These are phyloP conservation scores for Colletotrichum cordylinicola DNA, from an alignment of 2,329 filamentous ascomycete species.

Conservation along the genomic window DNA sequence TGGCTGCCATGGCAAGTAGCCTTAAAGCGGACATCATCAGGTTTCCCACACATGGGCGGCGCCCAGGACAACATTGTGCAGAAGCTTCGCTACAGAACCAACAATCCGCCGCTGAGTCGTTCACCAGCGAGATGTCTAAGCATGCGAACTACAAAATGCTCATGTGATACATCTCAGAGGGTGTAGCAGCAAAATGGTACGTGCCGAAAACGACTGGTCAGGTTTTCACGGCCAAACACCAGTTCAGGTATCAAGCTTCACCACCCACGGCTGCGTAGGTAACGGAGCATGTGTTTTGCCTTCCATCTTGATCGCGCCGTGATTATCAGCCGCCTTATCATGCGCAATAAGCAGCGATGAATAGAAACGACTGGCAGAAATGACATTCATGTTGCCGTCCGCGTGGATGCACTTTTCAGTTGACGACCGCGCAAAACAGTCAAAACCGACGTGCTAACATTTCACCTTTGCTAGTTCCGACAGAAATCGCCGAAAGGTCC, in stretches of 20 bases:
- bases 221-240: not conserved
- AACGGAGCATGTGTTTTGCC: too few relatives aligned
- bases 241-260: not conserved
- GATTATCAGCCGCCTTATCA: too few relatives aligned
- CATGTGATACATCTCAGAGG: too few relatives aligned
- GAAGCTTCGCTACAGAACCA: accelerated
- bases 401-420: not conserved
- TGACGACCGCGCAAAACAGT: too few relatives aligned
- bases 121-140: accelerated
- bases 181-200: too few relatives aligned
- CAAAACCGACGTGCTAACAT: not conserved
- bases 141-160: not conserved
- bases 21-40: not conserved
- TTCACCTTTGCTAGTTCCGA: not conserved
- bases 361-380: not conserved
- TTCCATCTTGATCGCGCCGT: not conserved
- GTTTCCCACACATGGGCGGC: not conserved
- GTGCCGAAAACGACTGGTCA: too few relatives aligned
- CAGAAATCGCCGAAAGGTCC: too few relatives aligned
- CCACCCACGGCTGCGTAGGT: too few relatives aligned
- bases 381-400: not conserved
- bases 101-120: accelerated
- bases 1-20: not conserved
- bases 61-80: not conserved
- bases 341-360: not conserved